A percentile compares a stretch with the other conserved stretches of the same genome.
phyloP scores from a whole-genome alignment of 2,329 filamentous ascomycete genomes.

The Cladophialophora bantiana region DNA sequence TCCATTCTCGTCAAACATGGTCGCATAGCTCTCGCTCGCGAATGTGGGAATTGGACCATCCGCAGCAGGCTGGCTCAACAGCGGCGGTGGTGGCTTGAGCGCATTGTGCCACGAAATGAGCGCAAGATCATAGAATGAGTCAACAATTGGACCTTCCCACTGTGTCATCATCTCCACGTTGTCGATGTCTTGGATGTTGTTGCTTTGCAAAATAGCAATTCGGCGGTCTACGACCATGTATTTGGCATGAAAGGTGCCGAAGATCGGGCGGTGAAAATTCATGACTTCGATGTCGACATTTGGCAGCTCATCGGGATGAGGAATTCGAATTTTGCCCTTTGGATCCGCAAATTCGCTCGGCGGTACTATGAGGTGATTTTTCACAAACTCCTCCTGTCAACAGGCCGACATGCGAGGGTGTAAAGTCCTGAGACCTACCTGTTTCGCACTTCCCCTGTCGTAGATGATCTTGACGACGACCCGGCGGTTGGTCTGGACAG shows the following conservation, averaged over 20 bases:
- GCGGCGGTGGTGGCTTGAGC: conserved; percentile 67
- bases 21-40: conserved; percentile 26
- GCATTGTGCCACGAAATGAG: conserved; percentile 74
- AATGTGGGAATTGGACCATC: conserved; percentile 40
- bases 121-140: conserved; percentile 76
- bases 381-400: conserved; percentile 45
- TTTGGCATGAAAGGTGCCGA: conserved; percentile 80
- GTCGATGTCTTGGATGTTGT: conserved; percentile 79
- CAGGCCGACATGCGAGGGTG: conserved; percentile 52
- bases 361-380: conserved; percentile 69
- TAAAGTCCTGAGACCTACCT: conserved; percentile 48
- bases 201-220: conserved; percentile 75
- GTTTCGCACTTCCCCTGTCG: conserved; percentile 71
- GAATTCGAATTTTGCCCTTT: conserved; percentile 62
- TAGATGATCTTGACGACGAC: conserved; percentile 78
- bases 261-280: conserved; percentile 72
- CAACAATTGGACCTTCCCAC: conserved; percentile 77
- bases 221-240: conserved; percentile 78
- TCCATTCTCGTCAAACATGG: conserved; percentile 36
- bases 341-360: conserved; percentile 65
- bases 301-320: conserved; percentile 69
- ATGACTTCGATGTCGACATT: conserved; percentile 75
- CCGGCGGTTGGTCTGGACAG: conserved; percentile 62
- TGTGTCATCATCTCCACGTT: conserved; percentile 84
- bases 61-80: conserved; percentile 58